Evolutionary conservation across 306 rosid genomes (phyloP).

Genomic region (Vigna trinervia): DNA sequence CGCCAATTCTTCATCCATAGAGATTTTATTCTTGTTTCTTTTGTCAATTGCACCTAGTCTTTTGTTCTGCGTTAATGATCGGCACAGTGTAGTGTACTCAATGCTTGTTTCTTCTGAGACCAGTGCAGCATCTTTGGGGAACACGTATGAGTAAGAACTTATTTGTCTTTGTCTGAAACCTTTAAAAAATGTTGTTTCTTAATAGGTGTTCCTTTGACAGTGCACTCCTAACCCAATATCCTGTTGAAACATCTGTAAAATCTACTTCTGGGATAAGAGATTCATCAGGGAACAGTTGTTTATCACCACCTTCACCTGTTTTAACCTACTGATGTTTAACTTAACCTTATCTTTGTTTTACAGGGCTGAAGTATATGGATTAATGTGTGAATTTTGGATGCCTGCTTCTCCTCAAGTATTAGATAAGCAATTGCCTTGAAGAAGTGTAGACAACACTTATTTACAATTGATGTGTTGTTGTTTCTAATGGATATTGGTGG

Average conservation of each 20-base stretch:
- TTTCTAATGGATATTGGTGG: constrained; percentile 62
- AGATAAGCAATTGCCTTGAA: constrained; percentile 50
- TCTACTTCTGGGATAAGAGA: constrained; percentile 64
- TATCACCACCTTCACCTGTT: not conserved
- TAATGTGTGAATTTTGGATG: constrained; percentile 53
- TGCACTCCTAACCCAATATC: constrained; percentile 78
- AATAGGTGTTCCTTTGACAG: constrained; percentile 47
- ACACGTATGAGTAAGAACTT: constrained; percentile 65
- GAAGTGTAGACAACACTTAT: constrained; percentile 52
- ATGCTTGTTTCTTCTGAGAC: constrained; percentile 76
- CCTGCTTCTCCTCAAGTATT: constrained; percentile 56
- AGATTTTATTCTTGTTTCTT: constrained; percentile 87
- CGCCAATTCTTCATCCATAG: constrained; percentile 81
- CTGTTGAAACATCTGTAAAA: constrained; percentile 55
- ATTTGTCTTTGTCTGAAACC: constrained; percentile 15
- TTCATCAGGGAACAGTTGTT: not conserved
- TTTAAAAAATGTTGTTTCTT: constrained; percentile 31
- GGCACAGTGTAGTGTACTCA: constrained; percentile 66
- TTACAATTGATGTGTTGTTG: constrained; percentile 41
- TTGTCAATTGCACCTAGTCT: constrained; percentile 94
- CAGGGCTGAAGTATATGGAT: constrained; percentile 64
- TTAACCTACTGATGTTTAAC: constrained; percentile 10
- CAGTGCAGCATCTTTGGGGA: constrained; percentile 84
- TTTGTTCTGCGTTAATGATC: constrained; percentile 67
- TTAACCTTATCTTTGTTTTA: constrained; percentile 36